phyloP scores from a whole-genome alignment of 2,329 filamentous ascomycete genomes.

The Grosmannia huntii region DNA sequence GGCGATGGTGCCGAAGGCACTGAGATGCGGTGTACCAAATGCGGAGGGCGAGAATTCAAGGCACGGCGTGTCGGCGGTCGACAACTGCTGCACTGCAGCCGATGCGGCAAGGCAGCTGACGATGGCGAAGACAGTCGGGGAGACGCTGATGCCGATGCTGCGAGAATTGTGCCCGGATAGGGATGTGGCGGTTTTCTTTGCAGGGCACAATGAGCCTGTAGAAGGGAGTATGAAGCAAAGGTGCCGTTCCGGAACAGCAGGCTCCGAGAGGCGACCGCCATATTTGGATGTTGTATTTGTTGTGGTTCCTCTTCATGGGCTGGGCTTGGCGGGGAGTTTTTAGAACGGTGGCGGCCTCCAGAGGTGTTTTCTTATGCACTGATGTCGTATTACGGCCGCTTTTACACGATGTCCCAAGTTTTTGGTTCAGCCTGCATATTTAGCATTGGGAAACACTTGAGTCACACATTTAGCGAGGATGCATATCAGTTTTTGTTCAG shows the following conservation, averaged over 20 bases:
- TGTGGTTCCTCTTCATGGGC: background rate
- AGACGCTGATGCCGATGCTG: background rate
- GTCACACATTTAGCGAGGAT: background rate
- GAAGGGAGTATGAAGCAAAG: background rate
- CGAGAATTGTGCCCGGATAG: background rate
- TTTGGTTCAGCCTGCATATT: background rate
- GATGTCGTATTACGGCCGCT: background rate
- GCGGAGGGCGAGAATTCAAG: constrained; percentile 49
- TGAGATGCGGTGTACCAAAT: constrained; percentile 42
- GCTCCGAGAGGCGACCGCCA: background rate
- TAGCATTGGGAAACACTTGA: background rate
- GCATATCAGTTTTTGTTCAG: background rate
- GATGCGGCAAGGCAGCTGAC: constrained; percentile 28
- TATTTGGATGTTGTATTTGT: background rate
- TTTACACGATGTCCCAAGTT: background rate
- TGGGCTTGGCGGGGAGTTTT: background rate
- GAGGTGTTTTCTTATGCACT: background rate
- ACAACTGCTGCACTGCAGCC: constrained; percentile 48
- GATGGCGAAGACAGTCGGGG: background rate
- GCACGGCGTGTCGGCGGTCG: constrained; percentile 40
- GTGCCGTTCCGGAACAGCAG: background rate
- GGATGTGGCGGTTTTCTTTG: background rate
- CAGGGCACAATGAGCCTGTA: background rate
- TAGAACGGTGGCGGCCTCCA: background rate
- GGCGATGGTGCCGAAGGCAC: constrained; percentile 18